These are phyloP conservation scores for Keqinozyma sinolaborantium DNA, from an alignment of 1,139 yeast species.

Conservation along the genomic window DNA sequence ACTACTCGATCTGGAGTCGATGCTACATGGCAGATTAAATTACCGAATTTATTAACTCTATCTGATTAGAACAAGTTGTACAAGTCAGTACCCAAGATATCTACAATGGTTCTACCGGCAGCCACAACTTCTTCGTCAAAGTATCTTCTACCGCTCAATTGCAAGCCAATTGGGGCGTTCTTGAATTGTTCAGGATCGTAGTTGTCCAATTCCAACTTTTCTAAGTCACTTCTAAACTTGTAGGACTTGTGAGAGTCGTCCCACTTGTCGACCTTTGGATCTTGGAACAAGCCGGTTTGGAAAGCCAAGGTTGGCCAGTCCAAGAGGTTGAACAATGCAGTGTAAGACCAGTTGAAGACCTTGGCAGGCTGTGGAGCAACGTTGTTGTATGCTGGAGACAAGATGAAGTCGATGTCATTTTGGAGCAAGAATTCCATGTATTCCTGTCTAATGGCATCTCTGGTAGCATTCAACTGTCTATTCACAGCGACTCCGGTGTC, in stretches of 20 bases:
- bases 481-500: slow-evolving; percentile 40
- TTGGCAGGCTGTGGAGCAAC: slow-evolving; percentile 69
- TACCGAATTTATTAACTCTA: no score
- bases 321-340: slow-evolving; percentile 61
- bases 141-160: slow-evolving; percentile 37
- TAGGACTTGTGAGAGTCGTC: slow-evolving; percentile 24
- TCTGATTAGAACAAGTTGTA: slow-evolving; percentile 8
- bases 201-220: slow-evolving; percentile 34
- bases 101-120: slow-evolving; percentile 33
- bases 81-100: slow-evolving; percentile 21
- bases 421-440: slow-evolving; percentile 49
- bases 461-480: slow-evolving; percentile 42
- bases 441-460: slow-evolving; percentile 55
- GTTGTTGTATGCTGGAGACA: slow-evolving; percentile 67
- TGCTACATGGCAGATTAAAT: no score
- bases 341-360: slow-evolving; percentile 74
- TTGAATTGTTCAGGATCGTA: slow-evolving; percentile 30
- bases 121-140: slow-evolving; percentile 41
- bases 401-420: slow-evolving; percentile 61
- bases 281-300: slow-evolving; percentile 63
- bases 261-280: slow-evolving; percentile 44
- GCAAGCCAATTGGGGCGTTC: slow-evolving; percentile 44
- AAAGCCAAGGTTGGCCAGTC: slow-evolving; percentile 60
- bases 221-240: slow-evolving; percentile 39
- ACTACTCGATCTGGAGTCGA: no score